Percentiles rank a stretch among this genome's conserved stretches.
These are phyloP conservation scores for Akanthomyces uredinophilus DNA, from an alignment of 2,329 filamentous ascomycete species.

Conservation along the genomic window DNA sequence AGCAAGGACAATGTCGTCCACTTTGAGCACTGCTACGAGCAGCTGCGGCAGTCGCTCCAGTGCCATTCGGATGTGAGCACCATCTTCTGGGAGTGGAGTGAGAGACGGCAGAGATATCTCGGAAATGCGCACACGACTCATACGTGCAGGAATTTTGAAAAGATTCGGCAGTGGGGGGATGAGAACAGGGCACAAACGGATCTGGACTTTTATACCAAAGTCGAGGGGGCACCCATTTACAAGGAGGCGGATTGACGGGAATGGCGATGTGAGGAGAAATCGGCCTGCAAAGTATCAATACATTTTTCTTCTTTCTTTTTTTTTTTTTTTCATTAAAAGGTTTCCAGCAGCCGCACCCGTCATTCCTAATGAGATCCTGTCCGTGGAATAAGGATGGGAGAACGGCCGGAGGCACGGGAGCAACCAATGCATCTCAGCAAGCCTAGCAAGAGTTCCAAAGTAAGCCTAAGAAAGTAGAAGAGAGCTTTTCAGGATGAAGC, in stretches of 20 bases:
- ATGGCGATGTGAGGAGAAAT: too few species aligned
- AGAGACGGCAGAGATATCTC: slow-evolving; percentile 42
- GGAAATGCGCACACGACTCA: slow-evolving; percentile 48
- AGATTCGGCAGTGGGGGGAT: slow-evolving; percentile 44
- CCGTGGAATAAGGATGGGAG: too few species aligned
- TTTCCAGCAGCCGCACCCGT: too few species aligned
- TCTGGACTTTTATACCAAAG: background rate
- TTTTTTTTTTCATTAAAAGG: too few species aligned
- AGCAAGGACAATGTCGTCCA: slow-evolving; percentile 27
- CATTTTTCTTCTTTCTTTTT: too few species aligned
- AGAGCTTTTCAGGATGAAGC: too few species aligned
- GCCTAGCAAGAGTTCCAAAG: too few species aligned
- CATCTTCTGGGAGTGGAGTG: slow-evolving; percentile 46
- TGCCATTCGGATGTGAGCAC: slow-evolving; percentile 49
- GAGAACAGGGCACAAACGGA: slow-evolving; percentile 19
- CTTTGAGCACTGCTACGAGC: slow-evolving; percentile 48
- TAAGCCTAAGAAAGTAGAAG: too few species aligned
- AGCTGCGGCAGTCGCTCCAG: slow-evolving; percentile 46
- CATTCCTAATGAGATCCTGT: too few species aligned
- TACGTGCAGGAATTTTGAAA: slow-evolving; percentile 49
- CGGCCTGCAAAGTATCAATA: too few species aligned
- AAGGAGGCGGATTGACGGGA: background rate
- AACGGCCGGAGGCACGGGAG: too few species aligned
- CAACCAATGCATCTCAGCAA: too few species aligned
- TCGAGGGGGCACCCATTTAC: background rate